Percentiles rank a stretch among this genome's conserved stretches.
phyloP scores from a whole-genome alignment of 768 basidiomycete species.

The Antrodiella citrinella region DNA sequence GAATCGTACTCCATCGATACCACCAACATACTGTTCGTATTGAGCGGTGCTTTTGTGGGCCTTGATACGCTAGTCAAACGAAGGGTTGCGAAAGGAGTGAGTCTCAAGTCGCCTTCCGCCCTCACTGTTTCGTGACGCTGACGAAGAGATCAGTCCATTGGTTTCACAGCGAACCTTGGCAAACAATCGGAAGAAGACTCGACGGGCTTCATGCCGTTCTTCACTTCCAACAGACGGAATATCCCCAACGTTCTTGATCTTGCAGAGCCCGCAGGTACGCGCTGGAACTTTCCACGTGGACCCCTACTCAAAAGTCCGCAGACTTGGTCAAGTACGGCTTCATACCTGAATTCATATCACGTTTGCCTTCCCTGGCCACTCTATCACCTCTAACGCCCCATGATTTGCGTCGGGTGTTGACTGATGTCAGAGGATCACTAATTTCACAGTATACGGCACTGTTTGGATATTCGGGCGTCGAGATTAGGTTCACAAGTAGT shows the following conservation, averaged over 20 bases:
- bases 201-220: constrained; percentile 50
- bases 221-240: constrained; percentile 61
- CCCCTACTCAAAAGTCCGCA: too few relatives aligned
- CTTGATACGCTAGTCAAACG: constrained; percentile 75
- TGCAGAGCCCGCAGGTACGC: constrained; percentile 61
- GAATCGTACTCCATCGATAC: constrained; percentile 79
- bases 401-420: constrained; percentile 85
- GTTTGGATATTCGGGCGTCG: constrained; percentile 77
- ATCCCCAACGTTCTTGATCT: constrained; percentile 49
- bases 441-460: constrained; percentile 84
- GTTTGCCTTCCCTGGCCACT: constrained; percentile 87
- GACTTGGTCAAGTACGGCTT: constrained; percentile 88
- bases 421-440: constrained; percentile 86
- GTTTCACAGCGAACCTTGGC: constrained; percentile 58
- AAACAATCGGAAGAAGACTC: constrained; percentile 27
- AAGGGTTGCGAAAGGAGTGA: constrained; percentile 77
- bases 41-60: constrained; percentile 94
- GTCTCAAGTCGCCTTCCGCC: constrained; percentile 22
- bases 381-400: constrained; percentile 69
- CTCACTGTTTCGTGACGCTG: too few relatives aligned
- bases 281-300: neutral
- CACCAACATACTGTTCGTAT: constrained; percentile 86
- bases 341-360: constrained; percentile 92
- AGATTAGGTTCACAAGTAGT: constrained; percentile 76
- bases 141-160: constrained; percentile 65